Evolutionary conservation across 164 flowering plant species (phyloP).

Genomic region (Annona squamosa): DNA sequence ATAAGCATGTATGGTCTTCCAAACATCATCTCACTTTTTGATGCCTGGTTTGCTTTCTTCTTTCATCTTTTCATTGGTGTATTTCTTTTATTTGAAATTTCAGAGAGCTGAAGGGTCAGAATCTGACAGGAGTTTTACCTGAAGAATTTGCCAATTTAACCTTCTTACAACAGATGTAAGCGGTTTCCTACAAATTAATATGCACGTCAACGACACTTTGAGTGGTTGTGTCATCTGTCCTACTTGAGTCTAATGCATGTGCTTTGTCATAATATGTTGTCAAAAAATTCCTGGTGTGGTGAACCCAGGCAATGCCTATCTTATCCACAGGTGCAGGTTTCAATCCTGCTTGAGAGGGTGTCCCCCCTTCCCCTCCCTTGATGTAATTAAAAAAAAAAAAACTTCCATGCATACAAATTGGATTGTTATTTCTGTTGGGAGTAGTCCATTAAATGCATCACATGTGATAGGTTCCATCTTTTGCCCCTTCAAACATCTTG

Average conservation of each 20-base stretch:
- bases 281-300: background rate
- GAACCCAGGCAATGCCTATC: background rate
- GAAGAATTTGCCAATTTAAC: conserved; percentile 6
- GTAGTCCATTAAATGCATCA: too few species aligned
- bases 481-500: too few species aligned
- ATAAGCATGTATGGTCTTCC: background rate
- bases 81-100: background rate
- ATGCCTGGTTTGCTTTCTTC: background rate
- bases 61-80: background rate
- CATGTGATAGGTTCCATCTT: too few species aligned
- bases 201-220: background rate
- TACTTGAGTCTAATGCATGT: background rate
- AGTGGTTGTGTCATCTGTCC: background rate
- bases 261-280: background rate
- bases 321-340: background rate
- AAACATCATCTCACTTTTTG: background rate
- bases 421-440: too few species aligned
- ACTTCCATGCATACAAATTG: too few species aligned
- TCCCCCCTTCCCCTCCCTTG: too few species aligned
- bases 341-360: background rate
- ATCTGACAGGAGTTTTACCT: background rate
- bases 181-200: background rate
- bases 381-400: too few species aligned
- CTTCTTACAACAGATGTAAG: background rate
- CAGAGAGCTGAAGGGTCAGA: conserved; percentile 7